A percentile compares a stretch with the other conserved stretches of the same genome.
Conservation (phyloP, 2,329 filamentous ascomycete species). For the Pezicula rhizophila region DNA sequence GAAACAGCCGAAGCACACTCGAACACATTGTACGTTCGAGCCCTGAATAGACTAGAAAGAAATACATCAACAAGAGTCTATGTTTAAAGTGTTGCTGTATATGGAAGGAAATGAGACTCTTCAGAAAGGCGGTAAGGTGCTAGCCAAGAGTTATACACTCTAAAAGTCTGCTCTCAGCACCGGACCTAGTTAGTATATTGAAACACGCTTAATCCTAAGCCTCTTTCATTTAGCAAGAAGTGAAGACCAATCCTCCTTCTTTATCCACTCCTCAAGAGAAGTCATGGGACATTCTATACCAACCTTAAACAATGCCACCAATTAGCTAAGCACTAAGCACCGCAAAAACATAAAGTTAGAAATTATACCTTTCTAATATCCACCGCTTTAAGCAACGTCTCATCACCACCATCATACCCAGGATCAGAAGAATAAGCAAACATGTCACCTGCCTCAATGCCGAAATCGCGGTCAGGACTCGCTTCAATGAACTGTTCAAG, state of each 20-base stretch:
- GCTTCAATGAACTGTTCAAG: constrained; percentile 13
- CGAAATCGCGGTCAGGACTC: constrained; percentile 15
- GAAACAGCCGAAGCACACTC: constrained; percentile 18
- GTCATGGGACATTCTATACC: constrained; percentile 8
- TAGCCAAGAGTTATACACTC: not conserved
- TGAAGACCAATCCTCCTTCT: constrained; percentile 11
- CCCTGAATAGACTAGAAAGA: constrained; percentile 5
- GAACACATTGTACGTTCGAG: constrained; percentile 11
- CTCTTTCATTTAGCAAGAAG: constrained; percentile 3
- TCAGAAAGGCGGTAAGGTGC: not conserved
- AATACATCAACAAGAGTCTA: constrained; percentile 9
- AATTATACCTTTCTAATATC: constrained; percentile 2
- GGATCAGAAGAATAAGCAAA: constrained; percentile 13
- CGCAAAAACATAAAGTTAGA: too few species aligned
- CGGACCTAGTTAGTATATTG: too few species aligned
- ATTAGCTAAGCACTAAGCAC: too few species aligned
- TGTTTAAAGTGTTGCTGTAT: constrained; percentile 11
- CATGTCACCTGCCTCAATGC: constrained; percentile 26
- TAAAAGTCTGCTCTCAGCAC: too few species aligned
- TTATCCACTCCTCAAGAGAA: constrained; percentile 10
- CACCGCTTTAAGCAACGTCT: constrained; percentile 13
- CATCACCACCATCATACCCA: constrained; percentile 29
- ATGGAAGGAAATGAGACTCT: constrained; percentile 20
- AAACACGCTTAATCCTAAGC: not conserved
- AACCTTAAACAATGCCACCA: not conserved